Evolutionary conservation across 768 basidiomycete species (phyloP), one percentile per base, ranked within the genome.

Genomic region (Mycena latifolia): DNA sequence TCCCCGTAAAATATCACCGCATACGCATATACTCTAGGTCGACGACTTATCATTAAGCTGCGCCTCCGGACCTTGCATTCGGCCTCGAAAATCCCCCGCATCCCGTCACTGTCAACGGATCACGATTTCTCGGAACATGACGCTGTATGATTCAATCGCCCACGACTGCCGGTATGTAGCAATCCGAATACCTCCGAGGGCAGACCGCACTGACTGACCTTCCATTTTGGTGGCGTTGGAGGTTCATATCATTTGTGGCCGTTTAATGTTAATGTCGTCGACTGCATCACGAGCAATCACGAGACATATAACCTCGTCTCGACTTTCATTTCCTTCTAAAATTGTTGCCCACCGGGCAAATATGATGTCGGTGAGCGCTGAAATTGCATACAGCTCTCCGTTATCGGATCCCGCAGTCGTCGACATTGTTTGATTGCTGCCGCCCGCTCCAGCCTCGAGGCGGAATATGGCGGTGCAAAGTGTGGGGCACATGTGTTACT

Each of bases 31-130:
- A n/a, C n/a, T n/a, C n/a, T n/a, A n/a, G n/a, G n/a, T n/a, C n/a
- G n/a, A n/a, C n/a, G n/a, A n/a, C n/a, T n/a, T n/a, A n/a, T n/a
- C n/a, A n/a, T n/a, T n/a, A n/a, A n/a, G n/a, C n/a, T n/a, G n/a
- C n/a, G n/a, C n/a, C n/a, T n/a, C n/a, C 47, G 47, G 47, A 48
- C 3, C 47, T 27, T 28, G 25, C 15, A 4, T 18, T 27, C 47
- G 17, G 47, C 47, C 47, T 28, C 47, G 27, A 27, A 48, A 48
- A 28, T 48, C 27, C 47, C n/a, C 47, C 47, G 47, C 47, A n/a
- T 33, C n/a, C 10, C 41, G 20, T 43, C 20, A 43, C 5, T n/a
- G 7, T 28, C 15, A 17, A 48, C 47, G 27, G 47, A 48, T 28
- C 47, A 48, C 24, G 28, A 27, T 29, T 48, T 48, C n/a, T 48